Base-by-base conservation (phyloP, 1,284 basidiomycete genomes). In the Moesziomyces aphidis region DNA sequence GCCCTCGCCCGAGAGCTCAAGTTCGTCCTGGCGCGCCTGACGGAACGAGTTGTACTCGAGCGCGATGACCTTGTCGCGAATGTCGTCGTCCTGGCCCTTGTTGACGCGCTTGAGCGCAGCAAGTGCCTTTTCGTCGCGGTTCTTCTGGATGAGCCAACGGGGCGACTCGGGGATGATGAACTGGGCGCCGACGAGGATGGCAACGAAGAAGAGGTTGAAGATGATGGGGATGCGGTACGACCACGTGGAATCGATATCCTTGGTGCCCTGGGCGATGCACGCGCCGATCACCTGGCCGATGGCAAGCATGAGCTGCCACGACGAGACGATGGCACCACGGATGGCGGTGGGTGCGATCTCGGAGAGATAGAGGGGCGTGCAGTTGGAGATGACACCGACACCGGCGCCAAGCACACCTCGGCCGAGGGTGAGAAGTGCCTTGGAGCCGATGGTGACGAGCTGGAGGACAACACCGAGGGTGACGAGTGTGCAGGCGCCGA, bases 231-330 rank as follows among this genome's bases (percentile, higher is more conserved):
- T 85, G 52, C 86, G 80, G 63, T 76, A 78, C 7, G 77, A 73
- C 62, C 64, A 73, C 13, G 74, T 68, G 17, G 65, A 59, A 43
- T 74, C 68, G 51, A 82, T 64, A 42, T 73, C 63, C 52, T 77
- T 69, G 50, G 77, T 79, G 26, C 77, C 86, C 45, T 86, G 83
- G 56, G 83, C 85, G 51, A 87, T 86, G 58, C 78, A 80, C 4
- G 86, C 86, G 67, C 86, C 86, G 61, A 86, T 83, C 34, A 87
- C 86, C 58, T 85, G 85, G 34, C 87, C 87, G 55, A 87, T 85
- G 46, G 86, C 86, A 31, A 87, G 84, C 73, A 86, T 81, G 43
- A 87, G 78, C 70, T 87, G 86, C 86, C 86, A 87, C 8, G 53
- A 72, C 19, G 84, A 85, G 2, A 86, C 86, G 57, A 85, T 77